A percentile compares a stretch with the other conserved stretches of the same genome.
These are phyloP conservation scores for Filosporella fistucella DNA, from an alignment of 495 filamentous ascomycete genomes.

Conservation along the genomic window DNA sequence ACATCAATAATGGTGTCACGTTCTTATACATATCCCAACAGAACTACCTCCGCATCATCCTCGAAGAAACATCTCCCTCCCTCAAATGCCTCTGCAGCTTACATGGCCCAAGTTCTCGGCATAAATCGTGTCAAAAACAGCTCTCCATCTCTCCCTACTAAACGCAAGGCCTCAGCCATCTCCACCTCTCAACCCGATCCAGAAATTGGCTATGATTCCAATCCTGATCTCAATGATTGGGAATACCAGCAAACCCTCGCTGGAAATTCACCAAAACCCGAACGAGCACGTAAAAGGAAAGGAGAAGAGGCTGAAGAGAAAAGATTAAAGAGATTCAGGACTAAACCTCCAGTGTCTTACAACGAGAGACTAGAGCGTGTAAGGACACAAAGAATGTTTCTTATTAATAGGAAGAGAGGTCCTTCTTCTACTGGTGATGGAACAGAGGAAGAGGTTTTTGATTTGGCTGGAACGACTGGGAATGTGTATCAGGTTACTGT, in stretches of 20 bases:
- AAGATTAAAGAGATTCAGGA: slow-evolving; percentile 13
- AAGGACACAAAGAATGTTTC: slow-evolving; percentile 22
- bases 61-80: neutral
- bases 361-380: slow-evolving; percentile 18
- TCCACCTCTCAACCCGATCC: too few species aligned
- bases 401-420: slow-evolving; percentile 18
- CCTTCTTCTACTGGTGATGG: slow-evolving; percentile 6
- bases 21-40: too few species aligned
- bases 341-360: slow-evolving; percentile 9
- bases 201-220: neutral
- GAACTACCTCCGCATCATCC: neutral
- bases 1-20: too few species aligned
- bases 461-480: slow-evolving; percentile 69
- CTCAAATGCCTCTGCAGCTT: neutral
- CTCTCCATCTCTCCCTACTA: neutral
- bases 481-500: slow-evolving; percentile 63
- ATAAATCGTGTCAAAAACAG: slow-evolving; percentile 7
- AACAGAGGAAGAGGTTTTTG: slow-evolving; percentile 44
- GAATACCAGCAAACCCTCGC: slow-evolving; percentile 5
- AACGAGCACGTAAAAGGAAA: slow-evolving; percentile 7
- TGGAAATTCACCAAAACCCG: slow-evolving; percentile 9
- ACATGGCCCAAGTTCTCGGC: slow-evolving; percentile 1
- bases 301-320: slow-evolving; percentile 15
- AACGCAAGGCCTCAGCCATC: too few species aligned
- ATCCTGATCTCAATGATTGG: slow-evolving; percentile 3